Conservation (phyloP, 2,329 filamentous ascomycete species). For the Lachnellula arida region DNA sequence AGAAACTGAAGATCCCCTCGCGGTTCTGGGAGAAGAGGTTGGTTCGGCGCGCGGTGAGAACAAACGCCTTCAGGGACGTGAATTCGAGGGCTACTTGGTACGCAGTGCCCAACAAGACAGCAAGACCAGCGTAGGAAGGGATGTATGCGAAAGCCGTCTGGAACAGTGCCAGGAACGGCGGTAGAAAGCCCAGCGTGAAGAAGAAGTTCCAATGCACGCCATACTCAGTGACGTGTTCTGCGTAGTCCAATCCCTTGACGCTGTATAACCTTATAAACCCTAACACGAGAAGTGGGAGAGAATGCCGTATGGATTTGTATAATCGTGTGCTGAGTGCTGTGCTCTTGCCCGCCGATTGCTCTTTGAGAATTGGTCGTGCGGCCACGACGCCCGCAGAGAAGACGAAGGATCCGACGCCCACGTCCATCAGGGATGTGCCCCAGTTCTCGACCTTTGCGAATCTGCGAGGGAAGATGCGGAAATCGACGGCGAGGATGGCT, state of each 20-base stretch:
- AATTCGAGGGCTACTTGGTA: slow-evolving; percentile 76
- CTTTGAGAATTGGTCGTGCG: slow-evolving; percentile 72
- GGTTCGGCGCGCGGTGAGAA: slow-evolving; percentile 74
- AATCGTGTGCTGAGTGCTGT: slow-evolving; percentile 55
- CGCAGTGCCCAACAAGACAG: slow-evolving; percentile 59
- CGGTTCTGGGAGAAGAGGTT: slow-evolving; percentile 84
- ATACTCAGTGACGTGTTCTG: slow-evolving; percentile 95
- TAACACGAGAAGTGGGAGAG: slow-evolving; percentile 74
- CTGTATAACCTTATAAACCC: slow-evolving; percentile 78
- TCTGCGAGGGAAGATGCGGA: slow-evolving; percentile 83
- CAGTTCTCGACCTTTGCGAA: slow-evolving; percentile 99
- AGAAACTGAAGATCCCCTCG: slow-evolving; percentile 92
- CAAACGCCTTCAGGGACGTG: slow-evolving; percentile 74
- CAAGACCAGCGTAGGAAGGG: slow-evolving; percentile 72
- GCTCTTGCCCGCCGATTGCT: slow-evolving; percentile 48
- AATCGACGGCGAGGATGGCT: slow-evolving; percentile 95
- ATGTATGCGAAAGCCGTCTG: slow-evolving; percentile 66
- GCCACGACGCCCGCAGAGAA: slow-evolving; percentile 92
- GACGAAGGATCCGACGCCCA: slow-evolving; percentile 96
- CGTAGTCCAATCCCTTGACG: slow-evolving; percentile 93
- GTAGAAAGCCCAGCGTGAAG: slow-evolving; percentile 86
- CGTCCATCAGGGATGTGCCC: slow-evolving; percentile 98
- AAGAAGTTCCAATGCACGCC: slow-evolving; percentile 99
- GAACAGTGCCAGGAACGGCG: slow-evolving; percentile 82
- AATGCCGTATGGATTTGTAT: slow-evolving; percentile 66